These are phyloP conservation scores for Closterium sp. DNA, from an alignment of 139 green algal genomes.

Conservation along the genomic window DNA sequence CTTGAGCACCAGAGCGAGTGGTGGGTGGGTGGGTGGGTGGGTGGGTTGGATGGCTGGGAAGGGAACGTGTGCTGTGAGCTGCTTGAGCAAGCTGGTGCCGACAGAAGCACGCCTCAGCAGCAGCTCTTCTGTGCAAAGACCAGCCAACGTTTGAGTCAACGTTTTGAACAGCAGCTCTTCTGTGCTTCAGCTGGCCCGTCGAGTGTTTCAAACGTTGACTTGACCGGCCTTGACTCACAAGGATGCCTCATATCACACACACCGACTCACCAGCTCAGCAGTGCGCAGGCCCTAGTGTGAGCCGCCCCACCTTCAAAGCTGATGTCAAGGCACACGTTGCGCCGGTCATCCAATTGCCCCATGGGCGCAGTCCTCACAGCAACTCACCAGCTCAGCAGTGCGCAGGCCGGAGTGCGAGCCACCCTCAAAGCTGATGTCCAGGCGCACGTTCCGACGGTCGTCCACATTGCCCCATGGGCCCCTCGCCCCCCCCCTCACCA, in stretches of 20 bases:
- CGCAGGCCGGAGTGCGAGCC: conserved; percentile 28
- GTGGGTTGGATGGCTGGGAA: not conserved
- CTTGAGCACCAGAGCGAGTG: conserved; percentile 29
- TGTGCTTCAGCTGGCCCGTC: too few relatives aligned
- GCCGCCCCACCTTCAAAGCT: conserved; percentile 42
- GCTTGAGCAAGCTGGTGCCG: too few relatives aligned
- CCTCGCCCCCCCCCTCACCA: not conserved
- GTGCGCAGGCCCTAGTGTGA: conserved; percentile 39
- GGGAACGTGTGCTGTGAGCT: too few relatives aligned
- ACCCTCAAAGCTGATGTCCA: conserved; percentile 52
- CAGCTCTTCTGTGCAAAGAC: too few relatives aligned
- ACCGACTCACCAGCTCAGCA: conserved; percentile 29
- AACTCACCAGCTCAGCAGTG: conserved; percentile 42
- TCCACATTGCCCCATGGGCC: too few relatives aligned
- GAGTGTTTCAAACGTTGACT: too few relatives aligned
- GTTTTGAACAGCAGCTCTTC: too few relatives aligned
- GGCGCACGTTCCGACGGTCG: conserved; percentile 20
- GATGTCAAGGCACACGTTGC: conserved; percentile 42
- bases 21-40: not conserved
- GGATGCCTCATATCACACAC: too few relatives aligned
- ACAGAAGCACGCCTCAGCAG: not conserved
- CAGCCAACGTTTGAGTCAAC: too few relatives aligned
- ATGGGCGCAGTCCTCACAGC: too few relatives aligned
- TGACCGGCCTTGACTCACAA: too few relatives aligned
- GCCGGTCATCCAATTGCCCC: conserved; percentile 7